Conservation (phyloP, 495 filamentous ascomycete genomes). For the Aspergillus funiculosus region DNA sequence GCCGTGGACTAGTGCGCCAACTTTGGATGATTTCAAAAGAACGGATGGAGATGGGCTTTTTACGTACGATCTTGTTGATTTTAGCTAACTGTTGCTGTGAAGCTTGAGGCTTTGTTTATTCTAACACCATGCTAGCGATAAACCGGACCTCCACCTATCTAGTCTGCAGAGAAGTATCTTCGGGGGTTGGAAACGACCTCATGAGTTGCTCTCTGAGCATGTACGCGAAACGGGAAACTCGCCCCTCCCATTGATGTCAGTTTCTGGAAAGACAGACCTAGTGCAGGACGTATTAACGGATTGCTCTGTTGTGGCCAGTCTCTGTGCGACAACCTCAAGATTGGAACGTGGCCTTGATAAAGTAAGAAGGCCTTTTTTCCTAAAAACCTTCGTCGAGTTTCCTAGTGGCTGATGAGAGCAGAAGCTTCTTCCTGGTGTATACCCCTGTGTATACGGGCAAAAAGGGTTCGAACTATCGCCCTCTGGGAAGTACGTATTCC, state of each 20-base stretch:
- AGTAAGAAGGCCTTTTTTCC: constrained; percentile 34
- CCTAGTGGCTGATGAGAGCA: constrained; percentile 31
- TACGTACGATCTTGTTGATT: constrained; percentile 40
- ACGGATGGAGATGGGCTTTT: constrained; percentile 38
- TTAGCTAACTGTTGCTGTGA: background rate
- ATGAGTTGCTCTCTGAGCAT: constrained; percentile 41
- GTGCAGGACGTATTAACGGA: constrained; percentile 93
- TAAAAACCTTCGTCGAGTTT: too few species aligned
- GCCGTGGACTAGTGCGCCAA: constrained; percentile 65
- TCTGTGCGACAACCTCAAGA: constrained; percentile 75
- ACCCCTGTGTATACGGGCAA: constrained; percentile 59
- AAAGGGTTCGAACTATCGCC: constrained; percentile 54
- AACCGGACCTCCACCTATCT: constrained; percentile 63
- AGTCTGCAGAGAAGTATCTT: constrained; percentile 63
- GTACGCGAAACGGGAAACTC: constrained; percentile 4
- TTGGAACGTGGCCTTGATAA: constrained; percentile 53
- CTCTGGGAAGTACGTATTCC: constrained; percentile 85
- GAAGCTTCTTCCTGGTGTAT: constrained; percentile 64
- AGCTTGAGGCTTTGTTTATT: background rate
- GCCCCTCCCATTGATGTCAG: constrained; percentile 47
- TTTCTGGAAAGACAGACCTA: constrained; percentile 58
- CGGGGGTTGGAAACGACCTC: constrained; percentile 73
- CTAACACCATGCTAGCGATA: constrained; percentile 54
- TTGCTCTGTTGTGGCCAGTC: constrained; percentile 93
- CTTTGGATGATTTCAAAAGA: constrained; percentile 46